Evolutionary conservation across 495 filamentous ascomycete species (phyloP), one percentile per base, ranked within the genome.

Genomic region (Aspergillus nidulans): DNA sequence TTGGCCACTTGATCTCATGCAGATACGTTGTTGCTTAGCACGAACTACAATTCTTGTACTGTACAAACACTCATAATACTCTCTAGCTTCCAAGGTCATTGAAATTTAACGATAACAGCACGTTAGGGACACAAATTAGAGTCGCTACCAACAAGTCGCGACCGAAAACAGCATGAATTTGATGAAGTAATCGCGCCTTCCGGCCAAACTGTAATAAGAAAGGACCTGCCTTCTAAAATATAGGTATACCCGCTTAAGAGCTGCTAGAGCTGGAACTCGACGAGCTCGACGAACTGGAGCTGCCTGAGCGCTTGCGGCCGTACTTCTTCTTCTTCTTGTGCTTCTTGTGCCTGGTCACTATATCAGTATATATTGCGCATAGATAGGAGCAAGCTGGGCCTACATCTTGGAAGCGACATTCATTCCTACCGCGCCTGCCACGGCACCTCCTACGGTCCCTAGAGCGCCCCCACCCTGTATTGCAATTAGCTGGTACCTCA

Each of bases 361-460:
- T 3, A 45, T 68, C 52, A 69, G 63, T 49, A 28, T 44, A 15
- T 38, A 8, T 6, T 9, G 10, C 3, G 50, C 13, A 41, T 42
- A 18, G 23, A 34, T 24, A 23, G 8, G 19, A 4, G 45, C 41
- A 43, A 1, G 15, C 9, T 32, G 55, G 38, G 62, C 72, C 60
- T 60, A 76, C 75, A 69, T 47, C 43, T 73, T 65, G 53, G 69
- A 69, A 3, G 61, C 69, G 24, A 66, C 52, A 44, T 74, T 75
- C 57, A 71, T 68, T 23, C 69, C 74, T 19, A 74, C 63, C n/a
- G 75, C 76, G 34, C 77, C 77, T 6, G 69, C 62, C 46, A 77
- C 55, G 19, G 70, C 76, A 52, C 74, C 75, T 23, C 69, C 70
- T 2, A 69, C 64, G n/a, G 73, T 71, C 2, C 69, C 70, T 45